phyloP scores from a whole-genome alignment of 1,139 yeast genomes.

The Hyphopichia pseudoburtonii region DNA sequence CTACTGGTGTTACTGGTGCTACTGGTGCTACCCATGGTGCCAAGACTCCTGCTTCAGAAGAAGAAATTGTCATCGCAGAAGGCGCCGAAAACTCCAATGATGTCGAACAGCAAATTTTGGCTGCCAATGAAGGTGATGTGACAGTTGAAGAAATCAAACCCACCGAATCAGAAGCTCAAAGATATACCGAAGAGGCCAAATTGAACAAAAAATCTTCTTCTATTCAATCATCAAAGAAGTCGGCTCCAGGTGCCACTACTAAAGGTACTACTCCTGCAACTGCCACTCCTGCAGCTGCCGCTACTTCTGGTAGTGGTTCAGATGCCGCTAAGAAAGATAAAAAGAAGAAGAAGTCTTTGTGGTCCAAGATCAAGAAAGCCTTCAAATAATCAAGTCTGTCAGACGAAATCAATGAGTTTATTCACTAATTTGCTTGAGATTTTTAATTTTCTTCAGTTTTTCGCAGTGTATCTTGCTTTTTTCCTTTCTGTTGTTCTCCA shows the following conservation, averaged over 20 bases:
- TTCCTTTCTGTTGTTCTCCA: neutral
- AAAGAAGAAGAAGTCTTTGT: constrained; percentile 22
- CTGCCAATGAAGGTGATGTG: constrained; percentile 40
- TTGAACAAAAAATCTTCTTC: constrained; percentile 12
- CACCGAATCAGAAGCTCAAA: constrained; percentile 36
- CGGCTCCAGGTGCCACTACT: constrained; percentile 5
- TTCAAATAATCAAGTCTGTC: constrained; percentile 34
- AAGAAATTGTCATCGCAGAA: constrained; percentile 44
- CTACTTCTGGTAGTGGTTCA: constrained; percentile 6
- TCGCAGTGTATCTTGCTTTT: neutral
- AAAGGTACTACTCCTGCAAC: constrained; percentile 9
- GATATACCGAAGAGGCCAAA: constrained; percentile 35
- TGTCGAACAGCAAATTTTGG: constrained; percentile 37
- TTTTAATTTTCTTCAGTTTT: neutral
- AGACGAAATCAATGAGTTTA: neutral
- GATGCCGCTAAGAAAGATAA: constrained; percentile 7
- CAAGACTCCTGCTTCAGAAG: constrained; percentile 17
- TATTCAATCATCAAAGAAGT: constrained; percentile 9
- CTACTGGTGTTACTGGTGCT: constrained; percentile 6
- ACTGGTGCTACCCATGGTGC: constrained; percentile 5
- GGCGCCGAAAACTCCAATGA: constrained; percentile 28
- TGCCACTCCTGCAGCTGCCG: constrained; percentile 8
- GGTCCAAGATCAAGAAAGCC: constrained; percentile 47
- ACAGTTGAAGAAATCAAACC: constrained; percentile 47
- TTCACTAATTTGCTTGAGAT: neutral